Evolutionary conservation across 2,329 filamentous ascomycete species (phyloP), one percentile per base, ranked within the genome.

Genomic region (Aureobasidium namibiae): DNA sequence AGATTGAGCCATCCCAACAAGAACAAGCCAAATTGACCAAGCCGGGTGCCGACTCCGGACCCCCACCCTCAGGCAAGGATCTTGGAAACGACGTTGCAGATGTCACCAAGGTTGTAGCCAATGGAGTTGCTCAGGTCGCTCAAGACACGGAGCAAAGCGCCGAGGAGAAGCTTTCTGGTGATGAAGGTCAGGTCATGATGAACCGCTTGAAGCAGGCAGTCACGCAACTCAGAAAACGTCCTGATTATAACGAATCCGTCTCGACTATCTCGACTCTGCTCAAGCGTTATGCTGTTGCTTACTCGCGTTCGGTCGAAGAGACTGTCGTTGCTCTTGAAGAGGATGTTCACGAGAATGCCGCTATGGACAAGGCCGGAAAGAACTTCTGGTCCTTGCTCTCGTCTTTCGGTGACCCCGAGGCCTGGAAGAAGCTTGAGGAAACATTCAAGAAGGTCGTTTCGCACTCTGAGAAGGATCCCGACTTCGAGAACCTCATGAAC

Each of bases 181-280:
- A 88, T 4, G 87, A 95, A 67, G 85, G 84, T 60, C 81, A 89
- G 41, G 85, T 88, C 0, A 74, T 97, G 59, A 67, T 92, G 6
- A 80, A 85, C 64, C 85, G 92, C 6, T 76, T 97, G 52, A 92
- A 92, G 72, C 79, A 87, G 66, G 85, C 87, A 0, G 84, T 97
- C 3, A 65, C 82, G 14, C 89, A 88, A 39, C 80, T 97, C 14
- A 81, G 89, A 8, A 81, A 89, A 67, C 84, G 88, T 54, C 83
- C 81, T 8, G 90, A 96, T 70, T 97, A 97, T 70, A 85, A 87
- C 0, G 85, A 92, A 49, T 96, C 92, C 0, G 90, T 96, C 0
- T 90, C 89, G 0, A 90, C 86, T 0, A 73, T 97, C 33, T 83
- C 88, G 0, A 74, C 85, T 8, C 78, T 97, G 6, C 79, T 96